Evolutionary conservation across 2,329 filamentous ascomycete species (phyloP).

Genomic region (Camptophora hylomeconis): DNA sequence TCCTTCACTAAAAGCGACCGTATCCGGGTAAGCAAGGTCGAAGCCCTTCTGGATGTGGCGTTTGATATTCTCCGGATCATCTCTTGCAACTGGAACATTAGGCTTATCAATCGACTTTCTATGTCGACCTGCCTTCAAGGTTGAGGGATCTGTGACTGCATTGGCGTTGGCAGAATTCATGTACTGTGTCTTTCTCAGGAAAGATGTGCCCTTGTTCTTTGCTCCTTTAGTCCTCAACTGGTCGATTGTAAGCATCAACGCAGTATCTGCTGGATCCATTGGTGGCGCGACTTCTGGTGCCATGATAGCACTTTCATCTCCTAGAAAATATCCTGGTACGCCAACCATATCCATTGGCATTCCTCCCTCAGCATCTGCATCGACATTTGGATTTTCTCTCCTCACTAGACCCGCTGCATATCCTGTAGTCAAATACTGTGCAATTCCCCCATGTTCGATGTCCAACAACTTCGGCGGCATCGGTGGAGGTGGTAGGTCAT

Average conservation of each 20-base stretch:
- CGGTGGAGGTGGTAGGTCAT: conserved; percentile 85
- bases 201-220: conserved; percentile 68
- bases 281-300: conserved; percentile 57
- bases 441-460: conserved; percentile 83
- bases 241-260: conserved; percentile 69
- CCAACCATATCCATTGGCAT: conserved; percentile 95
- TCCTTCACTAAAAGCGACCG: conserved; percentile 30
- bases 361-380: conserved; percentile 91
- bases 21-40: conserved; percentile 49
- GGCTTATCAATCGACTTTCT: conserved; percentile 2
- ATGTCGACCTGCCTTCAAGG: conserved; percentile 3
- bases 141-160: conserved; percentile 22
- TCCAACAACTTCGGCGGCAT: conserved; percentile 94
- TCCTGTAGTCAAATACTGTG: conserved; percentile 78
- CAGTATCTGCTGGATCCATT: conserved; percentile 71
- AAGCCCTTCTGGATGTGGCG: conserved; percentile 51
- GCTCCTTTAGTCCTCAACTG: conserved; percentile 74
- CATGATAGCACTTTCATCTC: conserved; percentile 85
- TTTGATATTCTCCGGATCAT: conserved; percentile 49
- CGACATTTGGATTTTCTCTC: conserved; percentile 89
- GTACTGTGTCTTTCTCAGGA: conserved; percentile 92
- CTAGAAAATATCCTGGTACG: conserved; percentile 87
- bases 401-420: conserved; percentile 82
- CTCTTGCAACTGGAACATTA: conserved; percentile 25
- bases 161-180: conserved; percentile 39